Conservation (phyloP, 805 yeast species). For the Hemisphaericaspora nanyangensis region DNA sequence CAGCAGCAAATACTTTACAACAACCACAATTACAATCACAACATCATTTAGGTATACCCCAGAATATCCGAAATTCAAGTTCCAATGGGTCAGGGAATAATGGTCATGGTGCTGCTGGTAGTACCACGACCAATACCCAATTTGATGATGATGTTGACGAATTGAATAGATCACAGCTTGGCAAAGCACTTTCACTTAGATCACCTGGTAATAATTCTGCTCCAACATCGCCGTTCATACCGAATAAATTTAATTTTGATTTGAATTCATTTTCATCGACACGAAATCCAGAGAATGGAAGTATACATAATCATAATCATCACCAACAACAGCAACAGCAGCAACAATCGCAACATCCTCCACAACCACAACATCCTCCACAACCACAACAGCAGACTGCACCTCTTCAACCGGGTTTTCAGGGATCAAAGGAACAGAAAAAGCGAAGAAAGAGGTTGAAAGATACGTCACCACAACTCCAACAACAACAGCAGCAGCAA, state of each 20-base stretch:
- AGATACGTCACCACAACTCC: conserved; percentile 2
- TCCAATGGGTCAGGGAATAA: background rate
- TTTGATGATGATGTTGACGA: conserved; percentile 4
- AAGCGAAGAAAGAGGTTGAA: conserved; percentile 8
- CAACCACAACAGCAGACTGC: conserved; percentile 12
- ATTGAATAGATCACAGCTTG: conserved; percentile 2
- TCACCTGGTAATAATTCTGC: conserved; percentile 13
- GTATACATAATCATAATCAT: no score
- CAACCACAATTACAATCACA: conserved; percentile 5
- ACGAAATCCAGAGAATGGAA: conserved; percentile 4
- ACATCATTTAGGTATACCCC: background rate
- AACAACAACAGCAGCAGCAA: conserved; percentile 1
- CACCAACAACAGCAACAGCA: conserved; percentile 13
- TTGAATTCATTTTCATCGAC: conserved; percentile 11
- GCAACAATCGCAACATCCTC: conserved; percentile 13
- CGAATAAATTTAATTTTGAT: conserved; percentile 16
- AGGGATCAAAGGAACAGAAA: background rate
- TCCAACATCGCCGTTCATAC: conserved; percentile 18
- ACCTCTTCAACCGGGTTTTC: conserved; percentile 9
- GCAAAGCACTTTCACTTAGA: conserved; percentile 6
- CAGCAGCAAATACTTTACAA: conserved; percentile 1
- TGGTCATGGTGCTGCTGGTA: background rate
- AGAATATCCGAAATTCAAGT: background rate
- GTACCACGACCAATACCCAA: conserved; percentile 1
- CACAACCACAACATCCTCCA: conserved; percentile 14